These are phyloP conservation scores for Conringia planisiliqua DNA, from an alignment of 345 rosid species.

Conservation along the genomic window DNA sequence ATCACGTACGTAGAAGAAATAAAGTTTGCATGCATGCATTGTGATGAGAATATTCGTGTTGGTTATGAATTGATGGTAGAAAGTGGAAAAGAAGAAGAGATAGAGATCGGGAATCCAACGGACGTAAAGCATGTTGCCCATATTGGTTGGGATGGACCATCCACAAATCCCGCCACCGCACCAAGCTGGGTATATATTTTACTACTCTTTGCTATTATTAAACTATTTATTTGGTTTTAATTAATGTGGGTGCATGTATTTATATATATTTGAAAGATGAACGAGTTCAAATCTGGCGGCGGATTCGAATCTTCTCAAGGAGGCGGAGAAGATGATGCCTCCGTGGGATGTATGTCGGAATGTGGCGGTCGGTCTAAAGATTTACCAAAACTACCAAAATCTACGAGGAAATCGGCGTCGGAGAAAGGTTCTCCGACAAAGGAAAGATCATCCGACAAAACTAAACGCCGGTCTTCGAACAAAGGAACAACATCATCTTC, in stretches of 20 bases:
- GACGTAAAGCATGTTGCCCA: conserved; percentile 96
- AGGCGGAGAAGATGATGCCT: conserved; percentile 36
- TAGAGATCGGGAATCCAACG: conserved; percentile 81
- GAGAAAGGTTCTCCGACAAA: conserved; percentile 40
- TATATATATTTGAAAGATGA: conserved; percentile 46
- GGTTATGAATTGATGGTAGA: conserved; percentile 34
- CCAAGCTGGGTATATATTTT: conserved; percentile 64
- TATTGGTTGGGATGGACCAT: conserved; percentile 83
- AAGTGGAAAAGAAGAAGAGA: conserved; percentile 70
- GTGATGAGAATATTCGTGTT: neutral
- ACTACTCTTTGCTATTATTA: neutral
- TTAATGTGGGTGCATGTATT: too few species aligned
- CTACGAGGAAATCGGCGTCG: conserved; percentile 21
- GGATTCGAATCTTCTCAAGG: conserved; percentile 35
- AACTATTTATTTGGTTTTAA: neutral
- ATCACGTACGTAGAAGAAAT: neutral
- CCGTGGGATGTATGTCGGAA: conserved; percentile 46
- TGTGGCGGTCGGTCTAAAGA: conserved; percentile 43
- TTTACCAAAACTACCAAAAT: conserved; percentile 30
- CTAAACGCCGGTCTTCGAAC: conserved; percentile 49
- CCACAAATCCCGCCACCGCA: conserved; percentile 33
- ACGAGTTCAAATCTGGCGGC: conserved; percentile 45
- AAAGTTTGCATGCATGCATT: conserved; percentile 10
- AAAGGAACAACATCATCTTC: conserved; percentile 5
- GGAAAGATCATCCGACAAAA: conserved; percentile 46